These are phyloP conservation scores for Phycomyces nitens DNA, from an alignment of 192 early-diverging fungal species.

Conservation along the genomic window DNA sequence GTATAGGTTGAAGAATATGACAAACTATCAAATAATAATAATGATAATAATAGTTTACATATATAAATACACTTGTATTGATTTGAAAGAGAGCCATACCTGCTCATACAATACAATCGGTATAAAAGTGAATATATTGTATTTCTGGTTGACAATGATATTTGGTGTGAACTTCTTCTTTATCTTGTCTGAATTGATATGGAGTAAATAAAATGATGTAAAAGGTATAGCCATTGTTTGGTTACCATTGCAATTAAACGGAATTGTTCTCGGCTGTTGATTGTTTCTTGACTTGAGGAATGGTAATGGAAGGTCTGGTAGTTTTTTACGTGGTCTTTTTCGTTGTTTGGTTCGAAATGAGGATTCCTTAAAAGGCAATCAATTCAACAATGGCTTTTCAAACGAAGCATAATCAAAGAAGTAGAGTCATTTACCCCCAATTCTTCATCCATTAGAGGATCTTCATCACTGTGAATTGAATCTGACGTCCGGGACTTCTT, in stretches of 20 bases:
- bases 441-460: slow-evolving; percentile 15
- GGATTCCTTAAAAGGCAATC: slow-evolving; percentile 1
- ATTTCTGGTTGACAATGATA: slow-evolving; percentile 86
- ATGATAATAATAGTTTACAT: slow-evolving; percentile 5
- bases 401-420: background rate
- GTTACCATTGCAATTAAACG: background rate
- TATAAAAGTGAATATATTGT: slow-evolving; percentile 75
- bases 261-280: background rate
- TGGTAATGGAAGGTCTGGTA: background rate
- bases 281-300: background rate
- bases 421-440: slow-evolving; percentile 6
- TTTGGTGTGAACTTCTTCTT: slow-evolving; percentile 71
- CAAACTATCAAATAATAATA: slow-evolving; percentile 58
- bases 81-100: slow-evolving; percentile 29
- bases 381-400: background rate
- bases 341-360: background rate
- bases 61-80: background rate
- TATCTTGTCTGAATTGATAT: slow-evolving; percentile 37
- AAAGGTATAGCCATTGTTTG: background rate
- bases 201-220: background rate
- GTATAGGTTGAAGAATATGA: slow-evolving; percentile 94
- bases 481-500: slow-evolving; percentile 9
- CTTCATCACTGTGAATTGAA: slow-evolving; percentile 12
- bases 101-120: slow-evolving; percentile 82
- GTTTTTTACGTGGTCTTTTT: background rate